Evolutionary conservation across 257 asterid species (phyloP).

Genomic region (Schizonepeta tenuifolia): DNA sequence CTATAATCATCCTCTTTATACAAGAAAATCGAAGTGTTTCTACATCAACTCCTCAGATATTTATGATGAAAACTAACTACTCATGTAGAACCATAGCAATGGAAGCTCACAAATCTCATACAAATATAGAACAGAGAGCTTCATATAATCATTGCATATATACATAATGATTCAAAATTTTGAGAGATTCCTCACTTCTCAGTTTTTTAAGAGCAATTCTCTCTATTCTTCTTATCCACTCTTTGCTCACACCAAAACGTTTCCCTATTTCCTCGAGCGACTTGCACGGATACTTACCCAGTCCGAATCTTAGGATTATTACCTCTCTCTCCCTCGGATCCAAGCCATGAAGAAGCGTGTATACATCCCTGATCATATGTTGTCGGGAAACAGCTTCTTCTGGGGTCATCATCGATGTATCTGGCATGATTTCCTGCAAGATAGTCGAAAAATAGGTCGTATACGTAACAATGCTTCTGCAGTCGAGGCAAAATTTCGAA

Average conservation of each 20-base stretch:
- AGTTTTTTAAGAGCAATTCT: slow-evolving; percentile 63
- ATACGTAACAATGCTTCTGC: neutral
- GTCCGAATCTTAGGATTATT: slow-evolving; percentile 72
- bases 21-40: slow-evolving; percentile 13
- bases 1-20: neutral
- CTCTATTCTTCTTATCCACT: slow-evolving; percentile 86
- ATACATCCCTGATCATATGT: slow-evolving; percentile 50
- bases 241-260: slow-evolving; percentile 76
- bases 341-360: slow-evolving; percentile 60
- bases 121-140: neutral
- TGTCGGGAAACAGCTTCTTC: slow-evolving; percentile 59
- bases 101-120: neutral
- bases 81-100: neutral
- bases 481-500: neutral
- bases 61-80: slow-evolving; percentile 7
- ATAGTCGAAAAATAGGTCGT: neutral
- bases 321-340: slow-evolving; percentile 73
- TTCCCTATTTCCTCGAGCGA: slow-evolving; percentile 84
- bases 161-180: slow-evolving; percentile 54
- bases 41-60: no score
- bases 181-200: slow-evolving; percentile 48
- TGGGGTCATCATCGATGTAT: slow-evolving; percentile 58
- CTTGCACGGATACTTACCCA: slow-evolving; percentile 53
- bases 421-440: slow-evolving; percentile 65
- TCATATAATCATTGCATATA: slow-evolving; percentile 34